Evolutionary conservation across 2,329 filamentous ascomycete genomes (phyloP), one percentile per base, ranked within the genome.

Genomic region (Penicillium sp.): DNA sequence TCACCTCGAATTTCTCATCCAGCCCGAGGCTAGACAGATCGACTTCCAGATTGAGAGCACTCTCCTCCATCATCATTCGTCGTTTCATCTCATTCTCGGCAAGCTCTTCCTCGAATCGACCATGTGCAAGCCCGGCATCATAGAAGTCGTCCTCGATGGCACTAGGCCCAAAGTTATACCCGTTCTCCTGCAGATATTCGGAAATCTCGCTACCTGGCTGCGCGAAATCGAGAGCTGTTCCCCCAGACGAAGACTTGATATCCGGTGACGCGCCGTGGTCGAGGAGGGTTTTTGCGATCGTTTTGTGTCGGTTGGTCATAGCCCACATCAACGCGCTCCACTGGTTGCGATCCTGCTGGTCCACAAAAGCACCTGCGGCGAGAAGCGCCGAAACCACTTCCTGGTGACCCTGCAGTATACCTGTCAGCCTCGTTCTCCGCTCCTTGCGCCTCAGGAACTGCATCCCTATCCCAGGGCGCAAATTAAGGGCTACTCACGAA

Each of bases 321-420:
- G 93, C 92, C 93, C 93, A 98, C 91, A 98, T 98, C 53, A 98
- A 78, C 12, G 93, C 88, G 63, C 89, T 97, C 93, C 93, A 98
- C 66, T 95, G 87, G 66, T 97, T 97, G 55, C 86, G 88, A 67
- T 98, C 93, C 71, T 97, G 92, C 62, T 86, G 86, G 72, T 98
- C 90, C 45, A 97, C 90, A 62, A 89, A 82, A 33, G 87, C 92
- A 23, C 92, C 91, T 8, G 89, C 89, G 51, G 89, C 82, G 45
- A 98, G 82, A 44, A 98, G 80, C 32, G 86, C 83, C 51, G 86
- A 81, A 23, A 97, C 93, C 3, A 95, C 91, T 41, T 86, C 81
- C 70, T 95, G 88, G 68, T 98, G 93, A 33, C 93, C 88, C 86
- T 89, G 56, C 38, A 52, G 42, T 33, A 23, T 15, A 37, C 27